Evolutionary conservation across 2,329 filamentous ascomycete species (phyloP).

Genomic region (Dothiorella sarmentorum): DNA sequence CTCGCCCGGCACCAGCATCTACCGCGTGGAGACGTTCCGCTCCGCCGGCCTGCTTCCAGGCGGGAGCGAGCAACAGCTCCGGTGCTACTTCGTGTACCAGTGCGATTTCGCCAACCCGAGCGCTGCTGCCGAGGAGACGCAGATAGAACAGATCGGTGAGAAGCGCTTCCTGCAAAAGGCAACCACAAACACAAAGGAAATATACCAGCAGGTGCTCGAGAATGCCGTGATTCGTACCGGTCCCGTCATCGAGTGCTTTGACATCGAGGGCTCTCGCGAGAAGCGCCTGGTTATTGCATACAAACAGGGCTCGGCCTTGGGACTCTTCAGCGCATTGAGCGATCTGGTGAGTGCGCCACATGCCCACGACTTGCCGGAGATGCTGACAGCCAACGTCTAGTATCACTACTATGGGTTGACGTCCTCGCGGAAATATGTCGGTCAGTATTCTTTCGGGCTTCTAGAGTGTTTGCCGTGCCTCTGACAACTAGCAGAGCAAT

Average conservation of each 20-base stretch:
- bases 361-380: not conserved
- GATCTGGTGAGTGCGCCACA: slow-evolving; percentile 55
- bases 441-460: too few species aligned
- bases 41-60: slow-evolving; percentile 77
- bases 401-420: slow-evolving; percentile 99
- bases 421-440: slow-evolving; percentile 91
- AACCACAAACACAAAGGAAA: slow-evolving; percentile 88
- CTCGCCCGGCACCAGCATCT: slow-evolving; percentile 66
- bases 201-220: slow-evolving; percentile 92
- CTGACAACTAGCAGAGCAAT: slow-evolving; percentile 79
- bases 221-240: slow-evolving; percentile 80
- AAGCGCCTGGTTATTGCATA: slow-evolving; percentile 94
- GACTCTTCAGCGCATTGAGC: slow-evolving; percentile 90
- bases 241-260: slow-evolving; percentile 96
- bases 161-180: slow-evolving; percentile 94
- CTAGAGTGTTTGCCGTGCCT: too few species aligned
- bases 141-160: slow-evolving; percentile 88
- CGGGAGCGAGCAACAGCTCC: slow-evolving; percentile 74
- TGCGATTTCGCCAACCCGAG: slow-evolving; percentile 80
- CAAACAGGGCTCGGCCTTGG: slow-evolving; percentile 85
- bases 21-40: slow-evolving; percentile 95
- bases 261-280: slow-evolving; percentile 86
- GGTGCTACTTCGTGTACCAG: slow-evolving; percentile 99
- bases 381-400: slow-evolving; percentile 1
- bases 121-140: slow-evolving; percentile 73